Evolutionary conservation across 495 filamentous ascomycete species (phyloP).

Genomic region (Aspergillus cavernicola): DNA sequence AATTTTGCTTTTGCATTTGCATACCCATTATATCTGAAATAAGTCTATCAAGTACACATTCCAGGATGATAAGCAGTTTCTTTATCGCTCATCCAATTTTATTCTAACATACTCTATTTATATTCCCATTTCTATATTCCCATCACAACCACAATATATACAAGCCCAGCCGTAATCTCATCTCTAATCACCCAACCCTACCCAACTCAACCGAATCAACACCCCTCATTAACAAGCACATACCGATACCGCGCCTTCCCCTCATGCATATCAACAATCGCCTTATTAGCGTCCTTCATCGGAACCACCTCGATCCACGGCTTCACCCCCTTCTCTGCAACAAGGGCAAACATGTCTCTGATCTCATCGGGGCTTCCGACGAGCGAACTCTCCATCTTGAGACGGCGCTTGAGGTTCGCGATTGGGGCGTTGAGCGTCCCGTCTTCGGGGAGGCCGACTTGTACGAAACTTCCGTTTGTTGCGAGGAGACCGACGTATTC

Average conservation of each 20-base stretch:
- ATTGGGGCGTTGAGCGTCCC: conserved; percentile 61
- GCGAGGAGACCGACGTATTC: conserved; percentile 67
- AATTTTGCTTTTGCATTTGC: conserved; percentile 8
- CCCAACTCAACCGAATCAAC: background rate
- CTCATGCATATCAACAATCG: conserved; percentile 63
- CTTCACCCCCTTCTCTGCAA: conserved; percentile 65
- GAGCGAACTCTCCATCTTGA: conserved; percentile 65
- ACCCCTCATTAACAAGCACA: conserved; percentile 62
- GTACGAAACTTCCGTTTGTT: conserved; percentile 69
- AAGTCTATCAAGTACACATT: too few relatives aligned
- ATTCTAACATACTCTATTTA: background rate
- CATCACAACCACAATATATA: too few relatives aligned
- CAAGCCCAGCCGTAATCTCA: too few relatives aligned
- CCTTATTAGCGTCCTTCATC: conserved; percentile 72
- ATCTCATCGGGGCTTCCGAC: conserved; percentile 74
- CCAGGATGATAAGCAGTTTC: too few relatives aligned
- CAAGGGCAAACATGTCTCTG: conserved; percentile 76
- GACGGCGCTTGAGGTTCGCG: conserved; percentile 57
- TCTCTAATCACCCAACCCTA: too few relatives aligned
- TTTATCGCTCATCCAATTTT: background rate
- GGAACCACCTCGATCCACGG: conserved; percentile 69
- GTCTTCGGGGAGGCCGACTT: conserved; percentile 72
- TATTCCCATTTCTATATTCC: conserved; percentile 42
- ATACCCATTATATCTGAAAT: too few relatives aligned
- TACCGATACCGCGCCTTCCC: conserved; percentile 74